These are phyloP conservation scores for Postia placenta DNA, from an alignment of 768 basidiomycete species.

Conservation along the genomic window DNA sequence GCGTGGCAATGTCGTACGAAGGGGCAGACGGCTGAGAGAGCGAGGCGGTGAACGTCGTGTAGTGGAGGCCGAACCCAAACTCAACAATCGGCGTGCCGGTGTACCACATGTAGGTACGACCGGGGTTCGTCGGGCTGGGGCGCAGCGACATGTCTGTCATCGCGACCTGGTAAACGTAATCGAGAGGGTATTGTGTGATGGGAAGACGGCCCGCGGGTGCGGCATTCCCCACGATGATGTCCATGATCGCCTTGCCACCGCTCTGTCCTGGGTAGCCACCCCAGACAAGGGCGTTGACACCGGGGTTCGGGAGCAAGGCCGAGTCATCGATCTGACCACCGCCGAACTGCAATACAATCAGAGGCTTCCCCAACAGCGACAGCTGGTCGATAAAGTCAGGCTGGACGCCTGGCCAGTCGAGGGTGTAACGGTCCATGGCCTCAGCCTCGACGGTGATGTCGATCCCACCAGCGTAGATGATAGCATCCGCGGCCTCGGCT, in stretches of 20 bases:
- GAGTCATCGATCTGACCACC: slow-evolving; percentile 51
- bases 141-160: slow-evolving; percentile 58
- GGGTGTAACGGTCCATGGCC: slow-evolving; percentile 37
- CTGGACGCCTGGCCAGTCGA: slow-evolving; percentile 53
- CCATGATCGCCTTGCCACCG: slow-evolving; percentile 47
- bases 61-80: slow-evolving; percentile 51
- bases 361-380: slow-evolving; percentile 40
- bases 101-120: slow-evolving; percentile 57
- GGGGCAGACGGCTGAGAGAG: slow-evolving; percentile 17
- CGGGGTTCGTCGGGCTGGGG: slow-evolving; percentile 41
- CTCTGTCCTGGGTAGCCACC: slow-evolving; percentile 53
- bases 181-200: slow-evolving; percentile 47
- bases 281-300: slow-evolving; percentile 53
- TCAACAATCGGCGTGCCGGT: slow-evolving; percentile 43
- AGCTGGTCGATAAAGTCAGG: slow-evolving; percentile 42
- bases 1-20: slow-evolving; percentile 35
- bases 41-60: slow-evolving; percentile 36
- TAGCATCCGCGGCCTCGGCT: slow-evolving; percentile 40
- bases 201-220: slow-evolving; percentile 52
- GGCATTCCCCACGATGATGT: slow-evolving; percentile 44
- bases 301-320: slow-evolving; percentile 20
- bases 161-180: slow-evolving; percentile 38
- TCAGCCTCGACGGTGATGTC: slow-evolving; percentile 45
- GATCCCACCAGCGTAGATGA: slow-evolving; percentile 51
- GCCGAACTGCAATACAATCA: slow-evolving; percentile 50